Base-by-base conservation (phyloP, 768 basidiomycete species). In the Tubosaeta sp. region DNA sequence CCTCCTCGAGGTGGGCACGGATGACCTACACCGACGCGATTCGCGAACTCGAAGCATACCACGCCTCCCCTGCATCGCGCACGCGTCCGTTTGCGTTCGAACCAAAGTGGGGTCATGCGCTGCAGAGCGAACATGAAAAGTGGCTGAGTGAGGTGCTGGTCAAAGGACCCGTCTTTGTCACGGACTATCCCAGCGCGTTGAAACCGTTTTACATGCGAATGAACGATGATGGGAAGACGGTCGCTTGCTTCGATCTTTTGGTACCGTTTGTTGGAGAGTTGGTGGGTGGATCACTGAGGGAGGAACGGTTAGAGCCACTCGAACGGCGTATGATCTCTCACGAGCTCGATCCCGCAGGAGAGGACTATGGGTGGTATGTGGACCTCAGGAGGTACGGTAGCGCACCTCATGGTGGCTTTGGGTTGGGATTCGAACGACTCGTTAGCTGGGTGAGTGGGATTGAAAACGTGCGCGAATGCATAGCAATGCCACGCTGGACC, bases 181-280 rank as follows among this genome's bases (percentile, higher is more conserved):
- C 84, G 13, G 85, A 95, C 65, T 99, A 98, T 64, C 95, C 96
- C 2, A 69, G 75, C 5, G 45, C 64, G 2, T 67, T 91, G 55
- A 99, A 99, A 69, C 94, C 96, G 8, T 98, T 98, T 73, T 99
- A 99, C 71, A 97, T 98, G 96, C 83, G 90, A 31, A 65, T 64
- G 36, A 91, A 90, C 61, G 72, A 70, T 49, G 70, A 76, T 35
- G 69, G 68, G 39, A 56, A 62, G 54, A 87, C 90, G 0, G 92
- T 91, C 3, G 91, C 86, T n/a, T 98, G 95, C 70, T 96, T 99
- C 61, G 96, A 99, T 65, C 76, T 99, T 16, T 78, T 99, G 46
- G 82, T 98, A 6, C 96, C 95, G 0, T 71, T 78, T 21, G 71
- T 93, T 1, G 95, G 95, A 4, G 96, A 99, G 70, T 77, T 99